Conservation (phyloP, 176 grass and related monocot genomes). For the Lolium multiflorum region DNA sequence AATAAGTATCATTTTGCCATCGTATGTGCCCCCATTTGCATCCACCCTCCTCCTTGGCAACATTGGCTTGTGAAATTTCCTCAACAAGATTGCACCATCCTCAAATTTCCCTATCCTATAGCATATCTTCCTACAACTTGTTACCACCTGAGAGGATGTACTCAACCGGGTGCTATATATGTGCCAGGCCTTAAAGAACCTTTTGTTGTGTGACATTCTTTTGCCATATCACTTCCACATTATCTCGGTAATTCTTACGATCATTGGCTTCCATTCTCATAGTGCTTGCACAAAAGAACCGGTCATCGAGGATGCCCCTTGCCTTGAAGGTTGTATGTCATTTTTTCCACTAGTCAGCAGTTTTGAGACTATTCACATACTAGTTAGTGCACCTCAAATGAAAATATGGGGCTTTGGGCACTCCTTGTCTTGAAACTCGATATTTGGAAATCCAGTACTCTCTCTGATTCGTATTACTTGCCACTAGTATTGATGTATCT, state of each 20-base stretch:
- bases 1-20: no score
- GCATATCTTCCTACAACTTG: no score
- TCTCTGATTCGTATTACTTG: no score
- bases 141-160: no score
- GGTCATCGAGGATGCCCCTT: not conserved
- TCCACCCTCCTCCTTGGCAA: no score
- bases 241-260: not conserved
- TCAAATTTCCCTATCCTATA: no score
- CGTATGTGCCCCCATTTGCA: no score
- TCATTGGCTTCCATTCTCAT: not conserved
- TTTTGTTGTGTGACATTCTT: not conserved
- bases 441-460: not conserved
- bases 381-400: not conserved
- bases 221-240: not conserved
- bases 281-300: not conserved
- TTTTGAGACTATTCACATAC: not conserved
- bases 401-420: not conserved
- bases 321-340: not conserved
- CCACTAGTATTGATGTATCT: no score
- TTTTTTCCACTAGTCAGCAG: not conserved
- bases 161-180: no score
- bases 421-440: not conserved
- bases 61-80: no score
- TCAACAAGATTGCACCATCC: no score
- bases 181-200: not conserved